Evolutionary conservation across 306 rosid species (phyloP).

Genomic region (Glycine tomentella): DNA sequence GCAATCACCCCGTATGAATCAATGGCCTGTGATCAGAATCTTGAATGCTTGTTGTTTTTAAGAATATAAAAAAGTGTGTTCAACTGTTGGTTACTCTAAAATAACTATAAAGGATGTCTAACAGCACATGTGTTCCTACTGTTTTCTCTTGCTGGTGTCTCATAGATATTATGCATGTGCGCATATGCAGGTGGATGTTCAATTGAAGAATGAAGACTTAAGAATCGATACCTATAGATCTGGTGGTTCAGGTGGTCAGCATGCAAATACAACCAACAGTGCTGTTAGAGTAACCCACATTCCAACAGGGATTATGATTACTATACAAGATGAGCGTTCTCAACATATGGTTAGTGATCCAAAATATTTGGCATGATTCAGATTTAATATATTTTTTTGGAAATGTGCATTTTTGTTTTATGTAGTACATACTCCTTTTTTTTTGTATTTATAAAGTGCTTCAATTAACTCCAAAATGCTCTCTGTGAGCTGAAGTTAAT

Average conservation of each 20-base stretch:
- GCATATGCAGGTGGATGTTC: constrained; percentile 85
- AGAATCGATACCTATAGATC: constrained; percentile 84
- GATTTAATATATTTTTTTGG: constrained; percentile 14
- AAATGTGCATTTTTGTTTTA: constrained; percentile 5
- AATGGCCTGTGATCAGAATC: constrained; percentile 25
- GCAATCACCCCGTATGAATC: constrained; percentile 43
- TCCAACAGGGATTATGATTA: constrained; percentile 79
- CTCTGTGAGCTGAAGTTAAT: constrained; percentile 24
- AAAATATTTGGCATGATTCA: constrained; percentile 29
- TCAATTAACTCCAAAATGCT: constrained; percentile 15
- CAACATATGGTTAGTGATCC: constrained; percentile 76
- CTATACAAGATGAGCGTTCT: constrained; percentile 95
- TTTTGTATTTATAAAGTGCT: not conserved
- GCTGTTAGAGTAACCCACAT: constrained; percentile 91
- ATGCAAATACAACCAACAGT: constrained; percentile 95
- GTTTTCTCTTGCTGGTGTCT: constrained; percentile 20
- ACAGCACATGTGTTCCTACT: not conserved
- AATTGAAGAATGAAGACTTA: constrained; percentile 84
- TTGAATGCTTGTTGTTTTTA: constrained; percentile 28
- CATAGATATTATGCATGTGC: constrained; percentile 22
- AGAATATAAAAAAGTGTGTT: constrained; percentile 17
- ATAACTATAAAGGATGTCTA: constrained; percentile 8
- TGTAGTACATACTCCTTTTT: not conserved
- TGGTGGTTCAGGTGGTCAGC: constrained; percentile 97
- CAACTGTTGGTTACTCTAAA: constrained; percentile 16